Conservation (phyloP, 495 filamentous ascomycete species). For the Penicillium cosmopolitanum region DNA sequence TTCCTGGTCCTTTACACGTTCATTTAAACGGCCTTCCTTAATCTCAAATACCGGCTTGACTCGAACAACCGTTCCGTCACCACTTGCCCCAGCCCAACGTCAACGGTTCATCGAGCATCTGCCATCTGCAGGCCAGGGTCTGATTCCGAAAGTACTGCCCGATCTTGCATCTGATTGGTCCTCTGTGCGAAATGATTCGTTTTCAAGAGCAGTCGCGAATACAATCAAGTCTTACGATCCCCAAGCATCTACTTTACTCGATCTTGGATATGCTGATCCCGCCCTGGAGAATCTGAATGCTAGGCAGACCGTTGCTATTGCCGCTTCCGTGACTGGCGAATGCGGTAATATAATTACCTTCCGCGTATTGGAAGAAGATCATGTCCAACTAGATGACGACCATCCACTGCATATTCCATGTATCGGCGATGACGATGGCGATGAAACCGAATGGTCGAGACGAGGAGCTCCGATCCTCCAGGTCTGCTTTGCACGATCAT, state of each 20-base stretch:
- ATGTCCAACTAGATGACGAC: conserved; percentile 29
- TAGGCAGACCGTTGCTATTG: conserved; percentile 44
- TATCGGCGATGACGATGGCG: conserved; percentile 35
- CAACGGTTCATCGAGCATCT: conserved; percentile 16
- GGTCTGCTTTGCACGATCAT: conserved; percentile 63
- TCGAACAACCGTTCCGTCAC: conserved; percentile 33
- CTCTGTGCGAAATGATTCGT: conserved; percentile 33
- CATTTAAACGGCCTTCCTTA: conserved; percentile 28
- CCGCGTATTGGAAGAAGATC: conserved; percentile 38
- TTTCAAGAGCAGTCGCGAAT: conserved; percentile 35
- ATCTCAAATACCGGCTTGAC: conserved; percentile 41
- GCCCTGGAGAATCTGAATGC: conserved; percentile 30
- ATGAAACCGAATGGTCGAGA: conserved; percentile 58
- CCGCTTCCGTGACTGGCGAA: conserved; percentile 46
- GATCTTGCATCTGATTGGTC: conserved; percentile 43
- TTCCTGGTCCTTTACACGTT: conserved; percentile 59
- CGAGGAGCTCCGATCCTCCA: conserved; percentile 64
- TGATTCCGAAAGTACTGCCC: conserved; percentile 37
- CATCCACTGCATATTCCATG: conserved; percentile 33
- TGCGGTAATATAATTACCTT: conserved; percentile 48
- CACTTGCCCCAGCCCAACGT: conserved; percentile 17
- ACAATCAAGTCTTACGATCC: conserved; percentile 42
- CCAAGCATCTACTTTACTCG: conserved; percentile 42
- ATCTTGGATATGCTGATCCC: conserved; percentile 46
- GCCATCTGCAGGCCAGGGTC: conserved; percentile 18